Evolutionary conservation across 108 stramenopile genomes (phyloP).

Genomic region (Cyclotella atomus): DNA sequence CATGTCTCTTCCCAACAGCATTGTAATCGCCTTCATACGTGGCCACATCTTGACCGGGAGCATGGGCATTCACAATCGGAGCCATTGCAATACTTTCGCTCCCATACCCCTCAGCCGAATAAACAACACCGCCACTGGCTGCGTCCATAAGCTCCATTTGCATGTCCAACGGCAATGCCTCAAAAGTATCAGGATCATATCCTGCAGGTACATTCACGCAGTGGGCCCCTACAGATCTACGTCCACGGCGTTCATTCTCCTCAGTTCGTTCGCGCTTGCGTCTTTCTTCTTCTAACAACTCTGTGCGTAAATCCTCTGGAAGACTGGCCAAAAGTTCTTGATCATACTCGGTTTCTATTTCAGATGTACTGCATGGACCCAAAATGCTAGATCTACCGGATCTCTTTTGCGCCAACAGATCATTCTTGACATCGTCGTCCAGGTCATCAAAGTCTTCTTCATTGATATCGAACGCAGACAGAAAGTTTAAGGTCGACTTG

Average conservation of each 20-base stretch:
- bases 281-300: slow-evolving; percentile 28
- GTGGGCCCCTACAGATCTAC: slow-evolving; percentile 40
- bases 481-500: slow-evolving; percentile 14
- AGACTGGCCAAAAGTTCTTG: slow-evolving; percentile 33
- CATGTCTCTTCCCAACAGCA: slow-evolving; percentile 57
- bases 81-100: slow-evolving; percentile 23
- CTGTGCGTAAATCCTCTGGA: slow-evolving; percentile 28
- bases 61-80: slow-evolving; percentile 3
- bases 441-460: slow-evolving; percentile 13
- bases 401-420: not conserved
- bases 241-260: slow-evolving; percentile 10
- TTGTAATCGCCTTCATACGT: slow-evolving; percentile 64
- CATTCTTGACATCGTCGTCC: not conserved
- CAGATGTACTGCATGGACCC: too few relatives aligned
- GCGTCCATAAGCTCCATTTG: slow-evolving; percentile 33
- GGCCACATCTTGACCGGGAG: slow-evolving; percentile 4
- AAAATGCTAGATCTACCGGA: not conserved
- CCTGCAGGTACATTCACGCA: slow-evolving; percentile 35
- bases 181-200: slow-evolving; percentile 42
- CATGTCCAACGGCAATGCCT: slow-evolving; percentile 33
- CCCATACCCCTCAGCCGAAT: slow-evolving; percentile 26
- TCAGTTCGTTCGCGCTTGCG: not conserved
- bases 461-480: slow-evolving; percentile 10
- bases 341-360: slow-evolving; percentile 16
- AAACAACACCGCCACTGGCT: slow-evolving; percentile 13